Evolutionary conservation across 768 basidiomycete genomes (phyloP).

Genomic region (Strobilomyces confusus): DNA sequence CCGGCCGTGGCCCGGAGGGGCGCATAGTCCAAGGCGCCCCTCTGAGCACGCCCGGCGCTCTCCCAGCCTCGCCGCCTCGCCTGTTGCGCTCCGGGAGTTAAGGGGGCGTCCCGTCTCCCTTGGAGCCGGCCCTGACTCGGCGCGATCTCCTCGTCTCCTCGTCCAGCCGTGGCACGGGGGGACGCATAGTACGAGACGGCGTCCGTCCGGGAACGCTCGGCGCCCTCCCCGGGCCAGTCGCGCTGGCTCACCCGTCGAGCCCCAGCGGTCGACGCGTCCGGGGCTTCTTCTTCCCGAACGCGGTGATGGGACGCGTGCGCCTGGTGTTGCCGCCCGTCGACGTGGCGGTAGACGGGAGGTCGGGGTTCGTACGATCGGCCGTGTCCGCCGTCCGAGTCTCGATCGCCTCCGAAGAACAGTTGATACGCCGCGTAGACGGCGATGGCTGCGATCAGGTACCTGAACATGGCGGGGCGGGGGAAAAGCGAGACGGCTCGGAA

Average conservation of each 20-base stretch:
- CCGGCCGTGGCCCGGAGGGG: conserved; percentile 70
- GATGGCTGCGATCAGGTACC: conserved; percentile 8
- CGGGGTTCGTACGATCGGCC: neutral
- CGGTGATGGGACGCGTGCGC: neutral
- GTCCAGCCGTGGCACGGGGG: too few species aligned
- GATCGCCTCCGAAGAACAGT: conserved; percentile 1
- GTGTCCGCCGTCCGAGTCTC: conserved; percentile 2
- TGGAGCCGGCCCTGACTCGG: too few species aligned
- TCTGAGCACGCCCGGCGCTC: neutral
- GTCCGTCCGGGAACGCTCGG: too few species aligned
- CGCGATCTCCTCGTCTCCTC: too few species aligned
- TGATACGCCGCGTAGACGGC: conserved; percentile 15
- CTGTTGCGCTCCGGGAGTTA: too few species aligned
- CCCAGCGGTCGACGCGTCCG: conserved; percentile 43
- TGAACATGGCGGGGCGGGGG: conserved; percentile 8
- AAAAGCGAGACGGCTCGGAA: too few species aligned
- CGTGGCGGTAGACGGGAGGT: neutral
- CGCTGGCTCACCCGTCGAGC: too few species aligned
- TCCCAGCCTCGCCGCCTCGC: conserved; percentile 4
- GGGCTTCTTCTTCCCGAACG: conserved; percentile 19
- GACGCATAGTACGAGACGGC: too few species aligned
- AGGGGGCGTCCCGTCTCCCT: too few species aligned
- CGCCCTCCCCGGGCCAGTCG: too few species aligned
- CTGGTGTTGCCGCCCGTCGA: conserved; percentile 8
- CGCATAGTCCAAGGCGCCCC: conserved; percentile 39